Evolutionary conservation across 2,329 filamentous ascomycete species (phyloP), one percentile per base, ranked within the genome.

Genomic region (Alternaria solani): DNA sequence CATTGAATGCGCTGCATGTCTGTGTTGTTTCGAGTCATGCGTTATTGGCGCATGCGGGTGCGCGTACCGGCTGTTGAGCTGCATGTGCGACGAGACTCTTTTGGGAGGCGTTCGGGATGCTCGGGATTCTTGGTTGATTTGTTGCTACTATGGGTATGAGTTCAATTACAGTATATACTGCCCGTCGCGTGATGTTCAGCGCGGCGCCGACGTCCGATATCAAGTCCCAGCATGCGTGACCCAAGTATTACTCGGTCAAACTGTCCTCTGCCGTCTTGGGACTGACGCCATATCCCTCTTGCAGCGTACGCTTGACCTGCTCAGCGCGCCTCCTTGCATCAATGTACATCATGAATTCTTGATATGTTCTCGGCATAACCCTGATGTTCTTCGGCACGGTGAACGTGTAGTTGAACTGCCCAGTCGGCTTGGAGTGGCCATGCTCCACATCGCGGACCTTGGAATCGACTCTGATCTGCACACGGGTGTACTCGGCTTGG

Each of bases 331-430:
- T 78, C 49, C 86, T 77, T 6, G 87, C 87, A 79, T 89, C 87
- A 16, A 88, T 81, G 75, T 88, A 89, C 74, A 87, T 82, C 87
- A 89, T 89, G 64, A 87, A 88, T 66, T 89, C 87, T 44, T 83
- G 82, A 67, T 89, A 89, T 12, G 82, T 85, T 72, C 84, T 81
- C 4, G 89, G 89, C 81, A 91, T 87, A 20, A 91, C 86, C 68
- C 87, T 84, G 46, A 91, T 82, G 67, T 89, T 85, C 69, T 83
- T 86, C 56, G 88, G 85, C 2, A 91, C 88, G 2, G 68, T 82
- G 72, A 91, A 91, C 0, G 90, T 92, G 73, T 92, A 92, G 69
- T 91, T 91, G 80, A 93, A 92, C 68, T 90, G 88, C 5, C 90
- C 90, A 0, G 90, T 92, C 3, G 88, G 85, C 70, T 87, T 89